phyloP scores from a whole-genome alignment of 352 stramenopile genomes.

The Thalassiosira sp. region DNA sequence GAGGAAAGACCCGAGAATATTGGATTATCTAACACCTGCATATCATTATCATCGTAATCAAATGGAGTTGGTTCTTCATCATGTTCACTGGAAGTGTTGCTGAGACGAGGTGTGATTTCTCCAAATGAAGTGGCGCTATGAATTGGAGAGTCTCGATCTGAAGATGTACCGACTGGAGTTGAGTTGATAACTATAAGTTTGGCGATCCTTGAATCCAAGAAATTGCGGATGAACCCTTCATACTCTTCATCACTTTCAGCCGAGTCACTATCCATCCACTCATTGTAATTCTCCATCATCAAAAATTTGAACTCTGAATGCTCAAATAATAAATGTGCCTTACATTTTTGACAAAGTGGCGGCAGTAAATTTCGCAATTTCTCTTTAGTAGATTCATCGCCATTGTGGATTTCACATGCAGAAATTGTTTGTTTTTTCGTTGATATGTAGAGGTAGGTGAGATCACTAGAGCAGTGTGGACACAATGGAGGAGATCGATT shows the following conservation, averaged over 20 bases:
- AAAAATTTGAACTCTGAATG: constrained; percentile 12
- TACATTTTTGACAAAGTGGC: constrained; percentile 30
- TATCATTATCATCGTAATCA: background rate
- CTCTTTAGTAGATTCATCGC: constrained; percentile 12
- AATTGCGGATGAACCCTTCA: background rate
- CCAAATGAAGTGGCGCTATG: background rate
- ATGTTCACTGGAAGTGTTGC: background rate
- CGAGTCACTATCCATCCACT: constrained; percentile 18
- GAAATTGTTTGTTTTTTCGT: background rate
- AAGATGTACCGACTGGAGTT: background rate
- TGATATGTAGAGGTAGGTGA: constrained; percentile 34
- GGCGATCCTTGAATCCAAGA: background rate
- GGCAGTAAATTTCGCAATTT: constrained; percentile 29
- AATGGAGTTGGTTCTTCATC: background rate
- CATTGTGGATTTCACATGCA: constrained; percentile 4
- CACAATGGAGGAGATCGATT: constrained; percentile 5
- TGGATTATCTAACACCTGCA: background rate
- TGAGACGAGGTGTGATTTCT: background rate
- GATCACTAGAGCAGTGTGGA: constrained; percentile 15
- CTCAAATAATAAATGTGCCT: constrained; percentile 38
- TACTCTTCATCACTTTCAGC: constrained; percentile 2
- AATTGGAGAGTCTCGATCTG: background rate
- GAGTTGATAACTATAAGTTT: constrained; percentile 10
- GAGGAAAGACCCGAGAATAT: constrained; percentile 8
- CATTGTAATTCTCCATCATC: constrained; percentile 48